Evolutionary conservation across 208 protist genomes (phyloP).

Genomic region (Crithidia mellificae): DNA sequence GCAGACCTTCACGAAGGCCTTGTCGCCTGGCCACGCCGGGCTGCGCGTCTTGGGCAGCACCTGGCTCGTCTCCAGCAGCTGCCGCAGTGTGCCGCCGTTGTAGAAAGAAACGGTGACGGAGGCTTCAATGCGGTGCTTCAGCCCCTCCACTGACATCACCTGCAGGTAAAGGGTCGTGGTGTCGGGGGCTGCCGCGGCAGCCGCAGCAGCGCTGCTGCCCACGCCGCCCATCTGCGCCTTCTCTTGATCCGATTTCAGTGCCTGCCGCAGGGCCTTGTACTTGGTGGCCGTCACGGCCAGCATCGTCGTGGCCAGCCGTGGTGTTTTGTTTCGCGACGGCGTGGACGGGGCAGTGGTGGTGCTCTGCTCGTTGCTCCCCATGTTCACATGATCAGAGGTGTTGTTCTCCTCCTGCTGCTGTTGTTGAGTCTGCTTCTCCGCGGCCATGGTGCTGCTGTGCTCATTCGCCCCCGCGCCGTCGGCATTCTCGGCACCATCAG

Average conservation of each 20-base stretch:
- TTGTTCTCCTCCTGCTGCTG: too few relatives aligned
- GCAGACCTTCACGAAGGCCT: constrained; percentile 49
- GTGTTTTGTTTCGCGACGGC: constrained; percentile 2
- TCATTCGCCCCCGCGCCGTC: too few relatives aligned
- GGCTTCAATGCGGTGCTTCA: constrained; percentile 85
- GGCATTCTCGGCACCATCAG: too few relatives aligned
- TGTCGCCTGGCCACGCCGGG: constrained; percentile 68
- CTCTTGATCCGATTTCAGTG: constrained; percentile 29
- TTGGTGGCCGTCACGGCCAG: constrained; percentile 69
- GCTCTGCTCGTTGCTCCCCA: neutral
- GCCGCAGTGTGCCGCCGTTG: constrained; percentile 34
- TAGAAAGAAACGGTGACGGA: constrained; percentile 53
- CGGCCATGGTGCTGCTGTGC: too few relatives aligned
- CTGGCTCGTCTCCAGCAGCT: constrained; percentile 62
- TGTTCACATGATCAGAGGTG: constrained; percentile 2
- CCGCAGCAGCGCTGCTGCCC: neutral
- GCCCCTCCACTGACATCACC: constrained; percentile 60
- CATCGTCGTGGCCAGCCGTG: constrained; percentile 62
- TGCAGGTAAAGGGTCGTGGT: constrained; percentile 54
- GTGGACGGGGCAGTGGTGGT: neutral
- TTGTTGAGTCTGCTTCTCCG: too few relatives aligned
- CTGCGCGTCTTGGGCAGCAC: constrained; percentile 68
- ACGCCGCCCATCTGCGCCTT: constrained; percentile 7
- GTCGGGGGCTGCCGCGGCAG: too few relatives aligned
- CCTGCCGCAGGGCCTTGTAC: constrained; percentile 61